Conservation (phyloP, 805 yeast species). For the Lipomyces starkeyi region DNA sequence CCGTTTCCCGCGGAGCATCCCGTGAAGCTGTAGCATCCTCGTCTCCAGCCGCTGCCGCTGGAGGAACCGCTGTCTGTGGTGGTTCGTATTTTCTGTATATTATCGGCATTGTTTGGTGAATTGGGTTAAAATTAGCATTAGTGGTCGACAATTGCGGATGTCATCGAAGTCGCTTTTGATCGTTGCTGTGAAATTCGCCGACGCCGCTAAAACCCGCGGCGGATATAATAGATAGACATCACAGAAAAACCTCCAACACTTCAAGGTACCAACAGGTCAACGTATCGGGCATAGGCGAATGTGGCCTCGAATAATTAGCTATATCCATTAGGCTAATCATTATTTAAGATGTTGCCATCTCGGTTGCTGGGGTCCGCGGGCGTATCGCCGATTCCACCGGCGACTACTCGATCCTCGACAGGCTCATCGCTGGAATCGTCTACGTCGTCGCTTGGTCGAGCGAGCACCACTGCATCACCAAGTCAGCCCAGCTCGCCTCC, state of each 20-base stretch:
- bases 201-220: too few relatives aligned
- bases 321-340: background rate
- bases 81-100: constrained; percentile 21
- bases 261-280: background rate
- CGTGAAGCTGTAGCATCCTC: background rate
- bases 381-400: background rate
- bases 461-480: background rate
- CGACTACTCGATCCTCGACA: background rate
- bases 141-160: background rate
- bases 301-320: background rate
- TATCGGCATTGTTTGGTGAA: constrained; percentile 10
- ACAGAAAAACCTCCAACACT: background rate
- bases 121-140: background rate
- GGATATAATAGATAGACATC: background rate
- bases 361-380: background rate
- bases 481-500: constrained; percentile 5
- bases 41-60: background rate
- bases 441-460: background rate
- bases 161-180: too few relatives aligned
- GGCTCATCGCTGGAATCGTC: constrained; percentile 1
- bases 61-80: constrained; percentile 5
- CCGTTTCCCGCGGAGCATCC: constrained; percentile 16
- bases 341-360: background rate
- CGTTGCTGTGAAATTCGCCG: too few relatives aligned
- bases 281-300: background rate